Evolutionary conservation across 129 eudicot genomes (phyloP).

Genomic region (Tanacetum coccineum): DNA sequence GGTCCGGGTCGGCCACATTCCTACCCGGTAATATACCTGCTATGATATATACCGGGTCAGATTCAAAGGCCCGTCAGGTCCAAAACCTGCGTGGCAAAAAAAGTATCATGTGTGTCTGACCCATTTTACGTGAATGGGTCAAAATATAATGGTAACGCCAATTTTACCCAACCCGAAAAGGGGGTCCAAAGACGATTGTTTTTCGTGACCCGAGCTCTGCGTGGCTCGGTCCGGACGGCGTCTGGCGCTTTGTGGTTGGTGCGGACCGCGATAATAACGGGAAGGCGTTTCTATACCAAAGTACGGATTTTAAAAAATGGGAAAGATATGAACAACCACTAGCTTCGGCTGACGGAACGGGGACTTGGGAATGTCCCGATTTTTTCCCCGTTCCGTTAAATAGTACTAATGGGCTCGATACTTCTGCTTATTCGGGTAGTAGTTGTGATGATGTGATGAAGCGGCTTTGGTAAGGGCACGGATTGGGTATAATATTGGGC

Average conservation of each 20-base stretch:
- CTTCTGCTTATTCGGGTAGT: slow-evolving; percentile 18
- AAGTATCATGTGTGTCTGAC: no score
- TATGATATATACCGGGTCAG: slow-evolving; percentile 39
- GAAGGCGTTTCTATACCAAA: slow-evolving; percentile 36
- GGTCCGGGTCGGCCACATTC: slow-evolving; percentile 45
- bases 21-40: slow-evolving; percentile 30
- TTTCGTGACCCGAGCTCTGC: slow-evolving; percentile 46
- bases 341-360: slow-evolving; percentile 22
- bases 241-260: slow-evolving; percentile 36
- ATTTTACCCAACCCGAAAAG: slow-evolving; percentile 31
- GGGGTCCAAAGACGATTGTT: slow-evolving; percentile 40
- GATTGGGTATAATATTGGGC: slow-evolving; percentile 44
- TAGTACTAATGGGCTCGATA: slow-evolving; percentile 37
- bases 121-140: slow-evolving; percentile 40
- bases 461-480: slow-evolving; percentile 30
- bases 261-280: slow-evolving; percentile 30
- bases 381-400: slow-evolving; percentile 34
- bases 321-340: slow-evolving; percentile 20
- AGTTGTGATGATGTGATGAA: slow-evolving; percentile 34
- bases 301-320: slow-evolving; percentile 31
- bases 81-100: slow-evolving; percentile 36
- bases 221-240: slow-evolving; percentile 33
- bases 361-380: slow-evolving; percentile 41
- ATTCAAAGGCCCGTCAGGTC: slow-evolving; percentile 31
- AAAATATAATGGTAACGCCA: slow-evolving; percentile 28